A percentile compares a stretch with the other conserved stretches of the same genome.
These are phyloP conservation scores for Fusarium sp. DNA, from an alignment of 2,329 filamentous ascomycete species.

Conservation along the genomic window DNA sequence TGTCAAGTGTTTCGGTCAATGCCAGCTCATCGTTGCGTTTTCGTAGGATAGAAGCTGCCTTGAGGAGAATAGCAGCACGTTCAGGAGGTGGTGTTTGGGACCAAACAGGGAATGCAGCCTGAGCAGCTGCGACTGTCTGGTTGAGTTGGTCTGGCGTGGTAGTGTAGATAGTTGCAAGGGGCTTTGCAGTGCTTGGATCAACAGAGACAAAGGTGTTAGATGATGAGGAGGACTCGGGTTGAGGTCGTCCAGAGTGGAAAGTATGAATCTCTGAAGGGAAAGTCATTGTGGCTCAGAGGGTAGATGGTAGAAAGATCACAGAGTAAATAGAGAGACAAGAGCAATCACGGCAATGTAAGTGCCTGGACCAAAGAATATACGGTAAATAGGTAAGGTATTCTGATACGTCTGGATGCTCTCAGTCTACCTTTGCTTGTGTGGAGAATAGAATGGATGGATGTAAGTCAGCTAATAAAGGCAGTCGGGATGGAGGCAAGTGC, in stretches of 20 bases:
- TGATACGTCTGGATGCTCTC: not conserved
- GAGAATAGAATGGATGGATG: not conserved
- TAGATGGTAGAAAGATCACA: not conserved
- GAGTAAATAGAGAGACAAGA: not conserved
- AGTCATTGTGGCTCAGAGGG: slow-evolving; percentile 46
- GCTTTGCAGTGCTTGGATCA: slow-evolving; percentile 76
- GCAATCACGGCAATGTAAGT: not conserved
- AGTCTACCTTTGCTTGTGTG: not conserved
- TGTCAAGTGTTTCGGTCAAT: slow-evolving; percentile 82
- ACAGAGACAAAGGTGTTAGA: slow-evolving; percentile 75
- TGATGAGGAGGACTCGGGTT: slow-evolving; percentile 66
- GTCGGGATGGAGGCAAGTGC: slow-evolving; percentile 3
- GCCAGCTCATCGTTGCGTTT: slow-evolving; percentile 83
- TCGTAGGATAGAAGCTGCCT: slow-evolving; percentile 78
- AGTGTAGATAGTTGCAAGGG: slow-evolving; percentile 77
- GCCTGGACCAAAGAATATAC: not conserved
- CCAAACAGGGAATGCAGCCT: slow-evolving; percentile 79
- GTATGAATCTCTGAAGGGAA: slow-evolving; percentile 64
- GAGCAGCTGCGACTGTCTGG: slow-evolving; percentile 76
- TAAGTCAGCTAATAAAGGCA: slow-evolving; percentile 20
- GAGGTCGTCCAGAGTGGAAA: slow-evolving; percentile 79
- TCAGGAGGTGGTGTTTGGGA: slow-evolving; percentile 78
- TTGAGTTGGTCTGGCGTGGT: slow-evolving; percentile 76
- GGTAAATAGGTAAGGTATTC: not conserved
- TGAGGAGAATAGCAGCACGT: slow-evolving; percentile 81